These are phyloP conservation scores for Phaeomoniella chlamydospora DNA, from an alignment of 2,329 filamentous ascomycete species.

Conservation along the genomic window DNA sequence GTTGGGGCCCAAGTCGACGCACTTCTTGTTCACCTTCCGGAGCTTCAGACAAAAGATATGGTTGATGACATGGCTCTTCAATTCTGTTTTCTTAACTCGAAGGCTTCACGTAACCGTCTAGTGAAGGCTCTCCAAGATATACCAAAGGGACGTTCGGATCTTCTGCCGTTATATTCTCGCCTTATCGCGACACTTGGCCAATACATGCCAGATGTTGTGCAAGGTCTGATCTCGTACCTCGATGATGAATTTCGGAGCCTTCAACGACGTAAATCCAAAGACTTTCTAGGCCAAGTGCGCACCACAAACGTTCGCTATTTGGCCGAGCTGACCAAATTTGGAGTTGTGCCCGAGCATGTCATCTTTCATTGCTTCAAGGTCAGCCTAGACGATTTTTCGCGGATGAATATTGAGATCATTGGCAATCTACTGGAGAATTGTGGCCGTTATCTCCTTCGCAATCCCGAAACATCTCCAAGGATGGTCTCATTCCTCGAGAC, in stretches of 20 bases:
- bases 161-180: slow-evolving; percentile 82
- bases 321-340: slow-evolving; percentile 93
- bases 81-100: slow-evolving; percentile 97
- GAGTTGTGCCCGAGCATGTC: slow-evolving; percentile 93
- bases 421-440: slow-evolving; percentile 94
- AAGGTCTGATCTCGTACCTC: slow-evolving; percentile 78
- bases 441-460: slow-evolving; percentile 82
- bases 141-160: slow-evolving; percentile 81
- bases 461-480: slow-evolving; percentile 78
- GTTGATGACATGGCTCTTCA: slow-evolving; percentile 89
- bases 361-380: slow-evolving; percentile 98
- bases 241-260: slow-evolving; percentile 95
- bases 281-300: slow-evolving; percentile 87
- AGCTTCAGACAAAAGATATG: slow-evolving; percentile 78
- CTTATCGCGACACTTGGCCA: slow-evolving; percentile 84
- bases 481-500: slow-evolving; percentile 94
- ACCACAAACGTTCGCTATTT: slow-evolving; percentile 95
- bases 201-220: slow-evolving; percentile 89
- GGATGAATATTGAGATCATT: slow-evolving; percentile 98
- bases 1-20: slow-evolving; percentile 95
- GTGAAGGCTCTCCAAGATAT: slow-evolving; percentile 89
- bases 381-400: slow-evolving; percentile 89
- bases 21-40: slow-evolving; percentile 72
- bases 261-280: slow-evolving; percentile 92
- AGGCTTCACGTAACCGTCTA: slow-evolving; percentile 86